Conservation (phyloP, 495 filamentous ascomycete species). For the Neurospora africana region DNA sequence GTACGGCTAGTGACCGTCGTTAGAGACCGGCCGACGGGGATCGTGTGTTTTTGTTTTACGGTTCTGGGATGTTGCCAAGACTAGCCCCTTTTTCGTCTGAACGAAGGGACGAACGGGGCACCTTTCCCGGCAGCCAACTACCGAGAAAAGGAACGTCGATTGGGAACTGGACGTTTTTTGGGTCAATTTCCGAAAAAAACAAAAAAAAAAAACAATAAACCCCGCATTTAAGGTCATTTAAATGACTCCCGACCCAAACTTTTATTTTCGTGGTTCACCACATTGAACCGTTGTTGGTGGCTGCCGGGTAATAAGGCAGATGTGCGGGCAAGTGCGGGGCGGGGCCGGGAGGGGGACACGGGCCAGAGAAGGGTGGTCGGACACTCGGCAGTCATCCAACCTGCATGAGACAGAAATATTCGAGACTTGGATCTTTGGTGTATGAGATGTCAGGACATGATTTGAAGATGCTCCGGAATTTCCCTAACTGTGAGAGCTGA, state of each 20-base stretch:
- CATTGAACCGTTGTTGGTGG: not conserved
- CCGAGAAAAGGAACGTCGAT: not conserved
- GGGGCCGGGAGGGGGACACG: not conserved
- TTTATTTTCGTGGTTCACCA: not conserved
- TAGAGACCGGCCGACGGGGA: not conserved
- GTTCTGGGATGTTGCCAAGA: not conserved
- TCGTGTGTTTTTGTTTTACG: not conserved
- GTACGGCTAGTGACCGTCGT: not conserved
- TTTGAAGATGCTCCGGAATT: too few species aligned
- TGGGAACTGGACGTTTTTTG: not conserved
- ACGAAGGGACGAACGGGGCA: not conserved
- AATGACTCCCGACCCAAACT: too few species aligned
- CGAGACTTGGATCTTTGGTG: not conserved
- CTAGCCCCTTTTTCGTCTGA: not conserved
- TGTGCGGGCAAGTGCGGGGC: not conserved
- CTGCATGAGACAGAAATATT: not conserved
- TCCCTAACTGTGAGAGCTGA: too few species aligned
- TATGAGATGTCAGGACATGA: not conserved
- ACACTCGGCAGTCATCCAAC: not conserved
- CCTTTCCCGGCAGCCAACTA: not conserved
- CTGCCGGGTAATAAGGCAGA: not conserved
- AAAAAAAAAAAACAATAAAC: too few species aligned
- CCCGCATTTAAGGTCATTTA: not conserved
- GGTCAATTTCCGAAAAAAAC: too few species aligned
- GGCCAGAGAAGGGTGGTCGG: not conserved